A percentile compares a stretch with the other conserved stretches of the same genome.
phyloP scores from a whole-genome alignment of 192 early-diverging fungal species.

The Podochytrium sp. region DNA sequence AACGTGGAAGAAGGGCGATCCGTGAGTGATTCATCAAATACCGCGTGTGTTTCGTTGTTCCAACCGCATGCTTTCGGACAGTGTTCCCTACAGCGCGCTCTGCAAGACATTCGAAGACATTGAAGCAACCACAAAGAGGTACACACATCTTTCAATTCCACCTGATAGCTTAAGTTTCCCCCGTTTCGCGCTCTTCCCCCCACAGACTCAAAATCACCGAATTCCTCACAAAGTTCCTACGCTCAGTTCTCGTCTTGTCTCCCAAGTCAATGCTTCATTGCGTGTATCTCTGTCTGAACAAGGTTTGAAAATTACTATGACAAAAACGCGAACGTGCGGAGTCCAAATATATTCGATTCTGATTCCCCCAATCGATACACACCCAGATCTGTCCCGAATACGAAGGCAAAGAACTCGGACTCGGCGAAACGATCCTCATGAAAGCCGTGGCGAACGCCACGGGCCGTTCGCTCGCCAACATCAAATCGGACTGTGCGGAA shows the following conservation, averaged over 20 bases:
- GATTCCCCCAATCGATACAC: too few species aligned
- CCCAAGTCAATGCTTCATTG: conserved; percentile 71
- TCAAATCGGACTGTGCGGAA: conserved; percentile 79
- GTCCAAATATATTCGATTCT: neutral
- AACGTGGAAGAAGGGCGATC: conserved; percentile 17
- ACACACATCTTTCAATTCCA: neutral
- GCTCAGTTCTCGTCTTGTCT: conserved; percentile 62
- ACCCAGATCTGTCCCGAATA: conserved; percentile 90
- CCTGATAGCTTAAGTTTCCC: neutral
- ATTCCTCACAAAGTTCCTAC: conserved; percentile 73
- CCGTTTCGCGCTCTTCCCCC: conserved; percentile 3
- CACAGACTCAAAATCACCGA: conserved; percentile 73
- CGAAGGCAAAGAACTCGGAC: conserved; percentile 92
- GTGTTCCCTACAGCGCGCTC: conserved; percentile 77
- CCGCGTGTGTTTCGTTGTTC: neutral
- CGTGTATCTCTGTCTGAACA: conserved; percentile 92
- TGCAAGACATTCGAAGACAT: conserved; percentile 90
- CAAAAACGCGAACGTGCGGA: neutral
- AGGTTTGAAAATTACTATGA: conserved; percentile 55
- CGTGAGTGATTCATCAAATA: neutral
- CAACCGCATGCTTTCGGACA: neutral
- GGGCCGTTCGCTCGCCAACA: conserved; percentile 69
- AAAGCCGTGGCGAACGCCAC: conserved; percentile 93
- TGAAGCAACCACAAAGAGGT: conserved; percentile 88
- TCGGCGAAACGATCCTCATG: conserved; percentile 91